Evolutionary conservation across 2,329 filamentous ascomycete genomes (phyloP).

Genomic region (Penicillium janthinellum): DNA sequence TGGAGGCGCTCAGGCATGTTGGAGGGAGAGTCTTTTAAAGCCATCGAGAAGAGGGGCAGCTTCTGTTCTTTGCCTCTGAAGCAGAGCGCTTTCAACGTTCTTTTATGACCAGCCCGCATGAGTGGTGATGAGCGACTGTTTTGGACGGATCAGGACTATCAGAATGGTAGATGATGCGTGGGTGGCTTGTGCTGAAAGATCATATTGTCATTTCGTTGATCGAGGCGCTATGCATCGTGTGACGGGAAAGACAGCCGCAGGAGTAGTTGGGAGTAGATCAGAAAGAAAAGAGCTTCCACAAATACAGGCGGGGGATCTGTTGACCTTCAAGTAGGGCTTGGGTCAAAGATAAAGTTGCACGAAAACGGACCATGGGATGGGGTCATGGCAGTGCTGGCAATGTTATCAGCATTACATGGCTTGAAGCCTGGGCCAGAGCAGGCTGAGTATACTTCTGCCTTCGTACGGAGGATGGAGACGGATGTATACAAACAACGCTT

Average conservation of each 20-base stretch:
- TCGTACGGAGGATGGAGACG: not conserved
- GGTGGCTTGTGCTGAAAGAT: conserved; percentile 24
- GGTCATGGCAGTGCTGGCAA: conserved; percentile 29
- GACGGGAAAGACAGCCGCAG: conserved; percentile 22
- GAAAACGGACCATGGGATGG: conserved; percentile 36
- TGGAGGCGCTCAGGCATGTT: conserved; percentile 34
- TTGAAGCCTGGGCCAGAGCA: not conserved
- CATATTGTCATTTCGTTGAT: conserved; percentile 24
- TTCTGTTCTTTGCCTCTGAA: conserved; percentile 13
- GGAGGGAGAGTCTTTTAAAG: conserved; percentile 19
- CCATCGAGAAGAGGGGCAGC: conserved; percentile 18
- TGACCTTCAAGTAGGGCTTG: conserved; percentile 33
- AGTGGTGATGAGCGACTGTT: conserved; percentile 9
- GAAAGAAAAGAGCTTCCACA: conserved; percentile 4
- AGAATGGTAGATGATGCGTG: conserved; percentile 19
- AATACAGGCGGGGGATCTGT: conserved; percentile 24
- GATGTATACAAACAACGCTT: not conserved
- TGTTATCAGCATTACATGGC: conserved; percentile 39
- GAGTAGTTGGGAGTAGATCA: not conserved
- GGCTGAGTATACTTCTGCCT: not conserved
- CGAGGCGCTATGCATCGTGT: conserved; percentile 27
- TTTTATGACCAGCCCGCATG: conserved; percentile 19
- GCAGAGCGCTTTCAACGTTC: conserved; percentile 6
- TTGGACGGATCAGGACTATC: not conserved
- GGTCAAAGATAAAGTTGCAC: conserved; percentile 23